Base-by-base conservation (phyloP, 495 filamentous ascomycete genomes). In the Penicillium lividum region DNA sequence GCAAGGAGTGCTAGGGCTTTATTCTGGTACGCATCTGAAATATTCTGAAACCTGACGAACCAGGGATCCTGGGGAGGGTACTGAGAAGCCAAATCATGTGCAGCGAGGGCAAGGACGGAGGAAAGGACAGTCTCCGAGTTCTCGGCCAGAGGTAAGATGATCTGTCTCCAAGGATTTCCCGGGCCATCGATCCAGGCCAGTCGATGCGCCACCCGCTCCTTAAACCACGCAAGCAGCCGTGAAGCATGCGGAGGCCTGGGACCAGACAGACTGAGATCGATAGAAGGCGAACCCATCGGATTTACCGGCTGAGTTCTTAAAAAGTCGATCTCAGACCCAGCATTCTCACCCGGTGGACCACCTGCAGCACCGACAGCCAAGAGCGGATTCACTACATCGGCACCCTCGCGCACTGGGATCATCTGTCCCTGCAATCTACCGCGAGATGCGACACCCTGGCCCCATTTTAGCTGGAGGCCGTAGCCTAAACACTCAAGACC, bases 401-500 rank as follows among this genome's bases (percentile, higher is more conserved):
- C 18, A 2, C 30, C 36, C 27, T 60, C 38, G 40, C 16, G 45
- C 10, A 56, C 45, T 9, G 62, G 62, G 38, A 64, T 49, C 38
- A 51, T 40, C 51, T 49, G 50, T 28, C 54, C 55, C 15, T 52
- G 69, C 10, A 79, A 62, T 56, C 62, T 76, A 4, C 75, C 75
- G 8, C 72, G 68, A 46, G 69, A 63, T 29, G 77, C 69, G 11
- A 74, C 64, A 3, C 66, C 66, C 42, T 68, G 53, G 33, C 57
- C 64, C 68, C 79, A 73, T 40, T 79, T 79, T 42, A 75, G 64
- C 59, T 57, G 50, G 4, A 64, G 62, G 1, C 71, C 69, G 61
- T 82, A 82, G 38, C 82, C 81, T 40, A 73, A 69, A 58, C 82
- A 84, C 10, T 61, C 56, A 0, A 81, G 75, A 3, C 69, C 52